Percentiles rank a stretch among this genome's conserved stretches.
These are phyloP conservation scores for Neopestalotiopsis clavispora DNA, from an alignment of 2,329 filamentous ascomycete genomes.

Conservation along the genomic window DNA sequence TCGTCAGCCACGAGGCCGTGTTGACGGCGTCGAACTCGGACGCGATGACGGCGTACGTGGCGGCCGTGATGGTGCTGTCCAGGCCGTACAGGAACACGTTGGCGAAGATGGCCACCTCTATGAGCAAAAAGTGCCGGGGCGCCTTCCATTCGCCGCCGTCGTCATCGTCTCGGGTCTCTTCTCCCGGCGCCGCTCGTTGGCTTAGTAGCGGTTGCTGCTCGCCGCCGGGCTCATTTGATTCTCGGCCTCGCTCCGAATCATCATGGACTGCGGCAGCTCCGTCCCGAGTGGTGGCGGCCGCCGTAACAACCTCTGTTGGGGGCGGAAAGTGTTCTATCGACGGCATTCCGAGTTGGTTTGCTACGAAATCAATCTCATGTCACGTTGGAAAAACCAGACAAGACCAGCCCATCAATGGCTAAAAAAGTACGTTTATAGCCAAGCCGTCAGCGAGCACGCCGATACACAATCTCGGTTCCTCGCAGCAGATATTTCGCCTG, in stretches of 20 bases:
- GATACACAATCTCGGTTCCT: neutral
- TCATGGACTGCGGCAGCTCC: neutral
- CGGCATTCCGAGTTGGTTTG: neutral
- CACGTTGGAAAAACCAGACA: neutral
- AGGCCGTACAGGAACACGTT: slow-evolving; percentile 72
- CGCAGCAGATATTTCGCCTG: slow-evolving; percentile 2
- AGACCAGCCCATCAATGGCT: neutral
- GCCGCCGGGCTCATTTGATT: neutral
- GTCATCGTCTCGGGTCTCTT: slow-evolving; percentile 18
- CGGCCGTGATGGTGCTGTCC: slow-evolving; percentile 75
- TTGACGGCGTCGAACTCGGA: slow-evolving; percentile 77
- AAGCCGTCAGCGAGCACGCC: neutral
- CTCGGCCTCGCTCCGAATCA: neutral
- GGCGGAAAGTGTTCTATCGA: neutral
- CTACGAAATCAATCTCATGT: neutral
- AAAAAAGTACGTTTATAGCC: neutral
- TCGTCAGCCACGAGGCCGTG: slow-evolving; percentile 76
- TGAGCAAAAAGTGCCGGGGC: slow-evolving; percentile 59
- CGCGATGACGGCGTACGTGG: slow-evolving; percentile 75
- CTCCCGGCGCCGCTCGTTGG: slow-evolving; percentile 16
- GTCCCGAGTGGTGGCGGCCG: neutral
- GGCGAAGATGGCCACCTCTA: slow-evolving; percentile 65
- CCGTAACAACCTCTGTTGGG: neutral
- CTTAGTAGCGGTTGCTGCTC: slow-evolving; percentile 24
- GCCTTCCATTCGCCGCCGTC: slow-evolving; percentile 45